Evolutionary conservation across 2,329 filamentous ascomycete genomes (phyloP), one percentile per base, ranked within the genome.

Genomic region (Keithomyces neogunnii): DNA sequence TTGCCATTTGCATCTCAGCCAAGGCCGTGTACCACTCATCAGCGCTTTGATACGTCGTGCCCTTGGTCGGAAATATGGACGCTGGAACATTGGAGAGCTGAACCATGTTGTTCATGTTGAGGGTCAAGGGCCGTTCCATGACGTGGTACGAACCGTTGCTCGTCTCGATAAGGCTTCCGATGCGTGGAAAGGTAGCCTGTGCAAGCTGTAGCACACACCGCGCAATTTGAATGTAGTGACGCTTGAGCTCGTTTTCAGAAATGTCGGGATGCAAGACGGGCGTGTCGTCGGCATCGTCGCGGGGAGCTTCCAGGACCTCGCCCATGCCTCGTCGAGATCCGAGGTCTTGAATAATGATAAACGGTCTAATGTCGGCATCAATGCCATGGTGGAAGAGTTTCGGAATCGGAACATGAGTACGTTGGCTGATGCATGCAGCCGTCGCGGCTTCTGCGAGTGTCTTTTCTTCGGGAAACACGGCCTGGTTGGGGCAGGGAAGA

Each of bases 51-150:
- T 60, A 66, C 0, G 58, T 65, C 5, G 51, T 57, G 30, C 28
- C 31, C 44, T 60, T 40, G 3, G 57, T 13, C 1, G 62, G 61
- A 3, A 65, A 48, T 2, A 63, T 46, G 0, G 35, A 38, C 3
- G 10, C 31, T 3, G 62, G 61, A 38, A 66, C 59, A 10, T 63
- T 62, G n/a, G 57, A 51, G 1, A 62, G 48, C 3, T 52, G 57
- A 36, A 68, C 40, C 51, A 70, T 60, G 19, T 71, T 64, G 49
- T 65, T 73, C 69, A 76, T 73, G 50, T 71, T 71, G 2, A 65
- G 60, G 2, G 67, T 70, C 3, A 75, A 51, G 2, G 71, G 71
- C n/a, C 69, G 60, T 30, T 58, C 56, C 6, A 44, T 54, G 3
- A 69, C 63, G 32, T 57, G 49, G 57, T 62, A 66, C 3, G 30